Evolutionary conservation across 129 eudicot genomes (phyloP), one percentile per base, ranked within the genome.

Genomic region (Helichrysum umbraculigerum): DNA sequence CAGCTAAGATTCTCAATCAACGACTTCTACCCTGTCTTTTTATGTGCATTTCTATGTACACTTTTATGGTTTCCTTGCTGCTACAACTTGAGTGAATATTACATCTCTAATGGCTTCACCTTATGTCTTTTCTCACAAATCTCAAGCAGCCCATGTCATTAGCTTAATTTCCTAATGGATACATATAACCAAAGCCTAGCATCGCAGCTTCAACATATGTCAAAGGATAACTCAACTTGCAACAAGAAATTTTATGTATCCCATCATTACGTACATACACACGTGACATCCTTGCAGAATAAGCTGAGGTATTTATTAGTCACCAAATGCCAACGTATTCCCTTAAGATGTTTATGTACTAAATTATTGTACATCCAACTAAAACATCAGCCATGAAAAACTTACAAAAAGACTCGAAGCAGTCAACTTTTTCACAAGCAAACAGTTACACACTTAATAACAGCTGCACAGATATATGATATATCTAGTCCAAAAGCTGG

Each of bases 391-490:
- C 54, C 54, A 47, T 14, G 3, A 47, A 47, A 47, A 14, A 47
- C n/a, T 47, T 12, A 47, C n/a, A 47, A 47, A 47, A 47, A 47
- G 54, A 47, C 6, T 47, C 54, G 34, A 74, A 63, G 47, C 71
- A 41, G 19, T 10, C 8, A 62, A 62, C 32, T 22, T 74, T 28
- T 74, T 42, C 69, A 44, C 62, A 62, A 25, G 62, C 32, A 74
- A 61, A 74, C 44, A 74, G 20, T 41, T 20, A 1, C 30, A 58
- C 60, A 25, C 60, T 9, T 28, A 19, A 28, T 47, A 47, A 14
- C n/a, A 4, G 5, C 5, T 47, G n/a, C 70, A 22, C 42, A 4
- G 28, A 39, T 34, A 59, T 39, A 73, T 60, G 28, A 39, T 34
- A 59, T 39, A 73, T 60, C 14, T 39, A 33, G 60, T 47, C 47